Conservation (phyloP, 2,329 filamentous ascomycete species). For the Xylaria sp. region DNA sequence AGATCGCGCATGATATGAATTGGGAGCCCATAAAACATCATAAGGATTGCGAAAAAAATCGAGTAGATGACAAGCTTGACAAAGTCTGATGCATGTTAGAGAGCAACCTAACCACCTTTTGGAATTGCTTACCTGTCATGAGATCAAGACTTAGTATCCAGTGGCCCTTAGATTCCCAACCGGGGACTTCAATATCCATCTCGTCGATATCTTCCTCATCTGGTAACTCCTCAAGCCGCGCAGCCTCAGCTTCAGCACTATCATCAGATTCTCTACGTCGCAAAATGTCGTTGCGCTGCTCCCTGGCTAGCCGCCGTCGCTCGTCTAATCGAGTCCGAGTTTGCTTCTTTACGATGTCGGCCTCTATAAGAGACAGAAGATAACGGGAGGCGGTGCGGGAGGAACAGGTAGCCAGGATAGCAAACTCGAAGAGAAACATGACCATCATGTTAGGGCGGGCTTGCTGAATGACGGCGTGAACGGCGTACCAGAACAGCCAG, state of each 20-base stretch:
- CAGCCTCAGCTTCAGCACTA: conserved; percentile 54
- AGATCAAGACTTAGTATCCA: conserved; percentile 91
- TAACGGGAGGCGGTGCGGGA: conserved; percentile 81
- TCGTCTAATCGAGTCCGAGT: conserved; percentile 71
- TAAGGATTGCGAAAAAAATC: conserved; percentile 89
- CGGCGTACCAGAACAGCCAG: conserved; percentile 79
- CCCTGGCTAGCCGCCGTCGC: conserved; percentile 70
- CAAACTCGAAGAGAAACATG: conserved; percentile 99
- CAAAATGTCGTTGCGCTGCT: conserved; percentile 59
- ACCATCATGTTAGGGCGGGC: conserved; percentile 99
- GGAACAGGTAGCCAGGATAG: conserved; percentile 81
- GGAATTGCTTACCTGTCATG: conserved; percentile 66
- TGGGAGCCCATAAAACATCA: conserved; percentile 91
- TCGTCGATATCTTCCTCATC: conserved; percentile 82
- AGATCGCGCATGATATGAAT: conserved; percentile 97
- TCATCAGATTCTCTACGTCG: conserved; percentile 54
- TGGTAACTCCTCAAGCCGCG: conserved; percentile 58
- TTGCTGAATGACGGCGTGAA: conserved; percentile 82
- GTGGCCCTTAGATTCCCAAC: conserved; percentile 95
- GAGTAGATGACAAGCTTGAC: conserved; percentile 89
- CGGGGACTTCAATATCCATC: conserved; percentile 91
- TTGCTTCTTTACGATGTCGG: conserved; percentile 75
- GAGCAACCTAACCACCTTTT: background rate
- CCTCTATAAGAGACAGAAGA: conserved; percentile 76
- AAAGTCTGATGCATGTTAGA: conserved; percentile 66